Evolutionary conservation across 1,284 basidiomycete genomes (phyloP).

Genomic region (Trichosporon inkin): DNA sequence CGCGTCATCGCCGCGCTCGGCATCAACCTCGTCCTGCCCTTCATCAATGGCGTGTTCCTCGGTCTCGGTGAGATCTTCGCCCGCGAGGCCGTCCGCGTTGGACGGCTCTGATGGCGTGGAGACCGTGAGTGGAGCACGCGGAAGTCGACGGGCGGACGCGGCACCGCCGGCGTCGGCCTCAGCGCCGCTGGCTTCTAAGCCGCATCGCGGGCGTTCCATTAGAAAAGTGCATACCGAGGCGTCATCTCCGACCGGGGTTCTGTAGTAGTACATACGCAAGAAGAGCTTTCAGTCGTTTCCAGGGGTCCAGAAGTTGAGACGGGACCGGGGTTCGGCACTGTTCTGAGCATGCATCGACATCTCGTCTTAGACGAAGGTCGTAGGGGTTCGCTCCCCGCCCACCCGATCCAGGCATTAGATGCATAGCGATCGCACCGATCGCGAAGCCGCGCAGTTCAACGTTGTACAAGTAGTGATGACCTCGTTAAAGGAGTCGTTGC

Average conservation of each 20-base stretch:
- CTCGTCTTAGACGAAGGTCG: no score
- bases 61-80: conserved; percentile 98
- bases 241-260: no score
- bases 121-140: conserved; percentile 29
- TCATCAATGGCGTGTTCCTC: conserved; percentile 96
- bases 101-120: conserved; percentile 52
- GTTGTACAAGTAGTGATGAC: not conserved
- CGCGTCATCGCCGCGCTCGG: conserved; percentile 76
- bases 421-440: conserved; percentile 7
- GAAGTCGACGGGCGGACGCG: conserved; percentile 17
- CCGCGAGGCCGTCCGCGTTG: conserved; percentile 71
- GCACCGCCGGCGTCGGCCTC: conserved; percentile 38
- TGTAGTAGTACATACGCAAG: no score
- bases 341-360: no score
- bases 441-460: not conserved
- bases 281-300: no score
- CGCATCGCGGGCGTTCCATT: no score
- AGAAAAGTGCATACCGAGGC: no score
- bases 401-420: conserved; percentile 1
- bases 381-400: no score
- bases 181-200: conserved; percentile 28
- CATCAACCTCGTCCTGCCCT: conserved; percentile 88
- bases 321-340: no score
- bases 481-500: not conserved
- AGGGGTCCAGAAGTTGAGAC: no score